Conservation (phyloP, 2,329 filamentous ascomycete genomes). For the Penicillium sp. region DNA sequence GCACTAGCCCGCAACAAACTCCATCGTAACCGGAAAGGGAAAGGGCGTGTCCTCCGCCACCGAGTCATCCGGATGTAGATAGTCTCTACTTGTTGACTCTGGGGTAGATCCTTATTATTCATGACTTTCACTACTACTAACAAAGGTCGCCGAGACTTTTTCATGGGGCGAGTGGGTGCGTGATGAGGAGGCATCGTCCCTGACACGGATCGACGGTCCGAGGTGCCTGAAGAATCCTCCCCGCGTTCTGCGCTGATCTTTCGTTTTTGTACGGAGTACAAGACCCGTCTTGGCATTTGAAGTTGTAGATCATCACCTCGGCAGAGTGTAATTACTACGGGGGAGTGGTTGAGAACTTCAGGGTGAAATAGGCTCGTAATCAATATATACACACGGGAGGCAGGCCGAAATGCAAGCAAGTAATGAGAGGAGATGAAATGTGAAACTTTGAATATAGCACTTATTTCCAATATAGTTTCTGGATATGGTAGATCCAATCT, state of each 20-base stretch:
- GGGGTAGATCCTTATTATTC: background rate
- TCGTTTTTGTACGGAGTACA: background rate
- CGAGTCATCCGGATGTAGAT: background rate
- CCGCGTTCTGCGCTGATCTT: background rate
- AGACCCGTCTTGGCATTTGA: too few relatives aligned
- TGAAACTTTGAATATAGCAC: background rate
- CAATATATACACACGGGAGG: too few relatives aligned
- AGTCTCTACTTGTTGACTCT: background rate
- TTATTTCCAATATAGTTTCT: background rate
- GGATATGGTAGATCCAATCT: background rate
- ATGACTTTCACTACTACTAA: too few relatives aligned
- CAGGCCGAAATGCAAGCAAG: too few relatives aligned
- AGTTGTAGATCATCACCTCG: too few relatives aligned
- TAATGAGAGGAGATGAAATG: too few relatives aligned
- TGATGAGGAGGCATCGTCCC: background rate
- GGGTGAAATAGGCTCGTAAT: too few relatives aligned
- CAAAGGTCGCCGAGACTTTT: too few relatives aligned
- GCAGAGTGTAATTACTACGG: too few relatives aligned
- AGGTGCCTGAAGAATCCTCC: slow-evolving; percentile 5
- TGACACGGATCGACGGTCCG: slow-evolving; percentile 20
- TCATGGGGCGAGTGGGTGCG: too few relatives aligned
- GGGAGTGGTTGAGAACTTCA: too few relatives aligned
- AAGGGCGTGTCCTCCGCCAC: background rate
- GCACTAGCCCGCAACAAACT: background rate
- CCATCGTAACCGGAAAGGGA: background rate